These are phyloP conservation scores for Trypanosoma scelopori DNA, from an alignment of 208 protist species.

Conservation along the genomic window DNA sequence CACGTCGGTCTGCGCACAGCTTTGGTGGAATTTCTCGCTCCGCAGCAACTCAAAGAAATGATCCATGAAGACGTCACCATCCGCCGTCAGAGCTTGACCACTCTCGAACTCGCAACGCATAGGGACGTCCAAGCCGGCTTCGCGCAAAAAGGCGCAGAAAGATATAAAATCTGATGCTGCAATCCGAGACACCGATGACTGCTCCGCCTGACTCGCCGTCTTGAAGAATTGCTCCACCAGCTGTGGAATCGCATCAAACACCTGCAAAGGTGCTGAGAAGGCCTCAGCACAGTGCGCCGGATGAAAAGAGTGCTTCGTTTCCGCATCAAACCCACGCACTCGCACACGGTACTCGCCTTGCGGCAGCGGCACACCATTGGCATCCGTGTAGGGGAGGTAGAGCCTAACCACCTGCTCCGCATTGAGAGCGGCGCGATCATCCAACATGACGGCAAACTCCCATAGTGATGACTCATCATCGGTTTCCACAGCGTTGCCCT, in stretches of 20 bases:
- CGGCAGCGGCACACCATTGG: constrained; percentile 39
- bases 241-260: constrained; percentile 72
- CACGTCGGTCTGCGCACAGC: constrained; percentile 45
- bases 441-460: constrained; percentile 83
- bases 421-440: constrained; percentile 66
- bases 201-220: neutral
- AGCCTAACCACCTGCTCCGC: constrained; percentile 47
- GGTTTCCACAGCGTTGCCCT: constrained; percentile 9
- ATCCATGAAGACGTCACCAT: constrained; percentile 50
- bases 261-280: constrained; percentile 55
- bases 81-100: constrained; percentile 64
- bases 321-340: constrained; percentile 65
- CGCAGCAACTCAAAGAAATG: constrained; percentile 48
- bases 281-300: constrained; percentile 50
- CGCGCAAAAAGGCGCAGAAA: constrained; percentile 71
- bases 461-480: constrained; percentile 35
- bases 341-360: constrained; percentile 78
- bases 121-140: constrained; percentile 74
- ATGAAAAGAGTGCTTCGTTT: constrained; percentile 28
- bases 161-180: constrained; percentile 53
- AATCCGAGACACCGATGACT: constrained; percentile 13
- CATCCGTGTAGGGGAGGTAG: constrained; percentile 66
- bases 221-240: constrained; percentile 61
- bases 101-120: constrained; percentile 71
- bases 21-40: constrained; percentile 44